Conservation (phyloP, 257 asterid species). For the Buddleja alternifolia region DNA sequence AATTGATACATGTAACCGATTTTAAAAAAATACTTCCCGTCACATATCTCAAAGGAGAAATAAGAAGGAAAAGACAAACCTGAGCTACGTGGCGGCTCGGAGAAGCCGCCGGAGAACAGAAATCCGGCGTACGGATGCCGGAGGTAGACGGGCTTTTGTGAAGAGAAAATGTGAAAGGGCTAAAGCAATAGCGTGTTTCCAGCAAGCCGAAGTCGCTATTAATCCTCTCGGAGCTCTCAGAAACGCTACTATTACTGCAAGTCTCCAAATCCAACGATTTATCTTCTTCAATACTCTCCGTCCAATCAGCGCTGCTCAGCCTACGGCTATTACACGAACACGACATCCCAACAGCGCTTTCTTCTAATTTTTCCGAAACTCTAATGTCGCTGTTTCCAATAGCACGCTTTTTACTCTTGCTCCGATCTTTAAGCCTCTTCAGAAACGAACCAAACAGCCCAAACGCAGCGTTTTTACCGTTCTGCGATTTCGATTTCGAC, state of each 20-base stretch:
- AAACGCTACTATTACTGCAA: slow-evolving; percentile 41
- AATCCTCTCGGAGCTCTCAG: slow-evolving; percentile 34
- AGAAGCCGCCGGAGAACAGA: slow-evolving; percentile 70
- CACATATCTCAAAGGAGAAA: too few relatives aligned
- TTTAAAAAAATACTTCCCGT: too few relatives aligned
- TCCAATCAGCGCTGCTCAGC: slow-evolving; percentile 43
- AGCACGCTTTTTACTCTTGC: slow-evolving; percentile 46
- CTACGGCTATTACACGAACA: slow-evolving; percentile 41
- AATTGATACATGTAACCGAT: too few relatives aligned
- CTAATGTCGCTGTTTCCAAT: slow-evolving; percentile 23
- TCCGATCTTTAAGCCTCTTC: slow-evolving; percentile 61
- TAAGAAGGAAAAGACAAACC: slow-evolving; percentile 43
- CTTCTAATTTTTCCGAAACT: not conserved
- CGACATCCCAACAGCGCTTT: slow-evolving; percentile 31
- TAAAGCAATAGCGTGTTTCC: slow-evolving; percentile 41
- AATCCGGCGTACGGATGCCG: slow-evolving; percentile 64
- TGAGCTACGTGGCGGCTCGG: slow-evolving; percentile 54
- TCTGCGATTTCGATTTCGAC: slow-evolving; percentile 40
- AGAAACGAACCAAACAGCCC: slow-evolving; percentile 68
- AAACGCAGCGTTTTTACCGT: slow-evolving; percentile 43
- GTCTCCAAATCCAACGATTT: slow-evolving; percentile 44
- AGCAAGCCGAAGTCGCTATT: slow-evolving; percentile 25
- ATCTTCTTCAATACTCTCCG: slow-evolving; percentile 38
- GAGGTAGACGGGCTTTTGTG: slow-evolving; percentile 49
- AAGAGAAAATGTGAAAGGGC: slow-evolving; percentile 61